phyloP scores from a whole-genome alignment of 352 stramenopile species.

The Phytophthora lateralis region DNA sequence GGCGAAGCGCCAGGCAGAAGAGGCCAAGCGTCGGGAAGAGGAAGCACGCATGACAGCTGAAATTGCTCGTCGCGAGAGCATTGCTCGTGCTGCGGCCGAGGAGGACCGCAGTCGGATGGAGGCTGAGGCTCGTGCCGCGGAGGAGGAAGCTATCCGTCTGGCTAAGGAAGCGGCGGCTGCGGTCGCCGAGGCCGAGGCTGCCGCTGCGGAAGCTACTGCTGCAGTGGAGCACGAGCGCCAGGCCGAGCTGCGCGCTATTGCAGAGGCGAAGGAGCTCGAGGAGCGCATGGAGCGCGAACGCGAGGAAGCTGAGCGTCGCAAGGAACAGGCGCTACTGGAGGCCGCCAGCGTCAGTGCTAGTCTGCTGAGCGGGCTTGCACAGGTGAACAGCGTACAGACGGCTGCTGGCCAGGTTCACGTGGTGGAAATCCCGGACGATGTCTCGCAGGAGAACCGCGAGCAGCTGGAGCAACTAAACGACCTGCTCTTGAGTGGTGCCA shows the following conservation, averaged over 20 bases:
- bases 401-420: conserved; percentile 76
- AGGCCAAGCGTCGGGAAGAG: conserved; percentile 85
- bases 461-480: conserved; percentile 88
- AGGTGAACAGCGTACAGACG: conserved; percentile 79
- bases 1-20: conserved; percentile 72
- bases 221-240: conserved; percentile 84
- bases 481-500: conserved; percentile 79
- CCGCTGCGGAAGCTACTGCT: conserved; percentile 75
- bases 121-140: conserved; percentile 70
- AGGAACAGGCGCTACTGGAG: conserved; percentile 64
- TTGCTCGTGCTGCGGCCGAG: conserved; percentile 61
- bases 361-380: conserved; percentile 74
- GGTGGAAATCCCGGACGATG: conserved; percentile 81
- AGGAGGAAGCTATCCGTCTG: conserved; percentile 75
- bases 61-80: conserved; percentile 76
- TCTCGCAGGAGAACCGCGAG: conserved; percentile 87
- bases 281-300: conserved; percentile 63
- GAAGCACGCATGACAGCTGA: conserved; percentile 65
- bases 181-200: conserved; percentile 60
- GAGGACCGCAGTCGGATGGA: conserved; percentile 80
- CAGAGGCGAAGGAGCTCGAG: conserved; percentile 77
- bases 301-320: conserved; percentile 63
- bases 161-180: conserved; percentile 67
- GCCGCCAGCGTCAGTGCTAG: conserved; percentile 81
- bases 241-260: conserved; percentile 80